Percentiles rank a stretch among this genome's conserved stretches.
Evolutionary conservation across 2,329 filamentous ascomycete genomes (phyloP).

Genomic region (Didymella arachidicola): DNA sequence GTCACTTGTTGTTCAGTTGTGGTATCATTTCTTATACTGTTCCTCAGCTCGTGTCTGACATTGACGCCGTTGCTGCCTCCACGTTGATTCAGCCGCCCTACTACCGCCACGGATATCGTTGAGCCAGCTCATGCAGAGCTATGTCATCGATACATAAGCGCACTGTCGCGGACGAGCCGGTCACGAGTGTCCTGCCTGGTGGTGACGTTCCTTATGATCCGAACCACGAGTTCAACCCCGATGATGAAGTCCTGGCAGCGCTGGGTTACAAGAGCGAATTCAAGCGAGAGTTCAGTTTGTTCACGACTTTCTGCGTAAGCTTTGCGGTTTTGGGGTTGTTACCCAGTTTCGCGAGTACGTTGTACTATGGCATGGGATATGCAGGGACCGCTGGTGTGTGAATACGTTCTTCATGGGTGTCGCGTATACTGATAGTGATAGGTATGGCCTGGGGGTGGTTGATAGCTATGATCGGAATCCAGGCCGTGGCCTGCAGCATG

Average conservation of each 20-base stretch:
- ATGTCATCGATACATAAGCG: slow-evolving; percentile 20
- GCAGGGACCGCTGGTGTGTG: slow-evolving; percentile 52
- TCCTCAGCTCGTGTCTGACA: slow-evolving; percentile 1
- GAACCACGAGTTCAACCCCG: slow-evolving; percentile 57
- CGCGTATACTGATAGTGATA: slow-evolving; percentile 28
- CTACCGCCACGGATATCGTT: slow-evolving; percentile 6
- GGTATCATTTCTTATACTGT: not conserved
- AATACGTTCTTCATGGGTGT: not conserved
- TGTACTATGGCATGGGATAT: slow-evolving; percentile 72
- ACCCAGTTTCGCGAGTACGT: slow-evolving; percentile 74
- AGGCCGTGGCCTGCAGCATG: slow-evolving; percentile 70
- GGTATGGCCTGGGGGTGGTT: slow-evolving; percentile 82
- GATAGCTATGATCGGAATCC: slow-evolving; percentile 74
- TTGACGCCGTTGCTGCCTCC: slow-evolving; percentile 4
- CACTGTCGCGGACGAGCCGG: slow-evolving; percentile 57
- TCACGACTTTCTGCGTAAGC: slow-evolving; percentile 77
- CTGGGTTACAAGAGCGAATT: slow-evolving; percentile 70
- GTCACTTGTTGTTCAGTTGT: slow-evolving; percentile 8
- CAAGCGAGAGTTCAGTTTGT: slow-evolving; percentile 75
- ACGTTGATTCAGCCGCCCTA: slow-evolving; percentile 6
- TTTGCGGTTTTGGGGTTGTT: slow-evolving; percentile 76
- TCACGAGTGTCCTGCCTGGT: slow-evolving; percentile 60
- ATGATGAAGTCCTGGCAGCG: slow-evolving; percentile 68
- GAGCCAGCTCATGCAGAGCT: slow-evolving; percentile 5
- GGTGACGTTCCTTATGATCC: slow-evolving; percentile 60